Conservation (phyloP, 768 basidiomycete species). For the Pisolithus tinctorius region DNA sequence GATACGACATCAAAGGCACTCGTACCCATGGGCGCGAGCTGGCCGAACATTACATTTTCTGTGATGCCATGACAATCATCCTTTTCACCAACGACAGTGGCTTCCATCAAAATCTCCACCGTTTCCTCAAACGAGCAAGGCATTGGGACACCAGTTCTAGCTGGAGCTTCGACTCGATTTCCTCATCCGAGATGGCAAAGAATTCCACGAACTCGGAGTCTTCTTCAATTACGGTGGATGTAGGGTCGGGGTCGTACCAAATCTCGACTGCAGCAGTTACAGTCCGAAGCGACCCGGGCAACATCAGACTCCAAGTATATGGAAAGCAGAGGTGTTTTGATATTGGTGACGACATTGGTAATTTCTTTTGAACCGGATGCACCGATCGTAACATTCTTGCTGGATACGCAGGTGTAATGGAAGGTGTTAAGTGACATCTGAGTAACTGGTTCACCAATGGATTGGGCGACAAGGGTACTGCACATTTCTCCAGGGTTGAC, state of each 20-base stretch:
- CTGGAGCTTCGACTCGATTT: conserved; percentile 90
- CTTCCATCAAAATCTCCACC: conserved; percentile 98
- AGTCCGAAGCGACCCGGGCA: conserved; percentile 74
- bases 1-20: conserved; percentile 79
- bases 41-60: conserved; percentile 97
- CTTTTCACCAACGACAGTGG: conserved; percentile 95
- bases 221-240: conserved; percentile 91
- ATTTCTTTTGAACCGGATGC: conserved; percentile 98
- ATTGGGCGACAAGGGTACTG: conserved; percentile 94
- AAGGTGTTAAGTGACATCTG: conserved; percentile 99
- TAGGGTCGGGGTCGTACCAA: conserved; percentile 94
- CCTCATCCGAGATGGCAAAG: conserved; percentile 98
- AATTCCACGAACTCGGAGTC: conserved; percentile 95
- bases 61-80: conserved; percentile 98
- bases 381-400: conserved; percentile 98
- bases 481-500: conserved; percentile 99
- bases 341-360: conserved; percentile 97
- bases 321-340: conserved; percentile 95
- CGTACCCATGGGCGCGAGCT: conserved; percentile 99
- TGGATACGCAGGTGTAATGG: conserved; percentile 99
- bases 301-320: conserved; percentile 80
- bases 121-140: conserved; percentile 99
- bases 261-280: conserved; percentile 93
- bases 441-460: conserved; percentile 98
- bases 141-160: conserved; percentile 98